A percentile compares a stretch with the other conserved stretches of the same genome.
phyloP scores from a whole-genome alignment of 352 stramenopile species.

The Pilasporangium apinafurcum region DNA sequence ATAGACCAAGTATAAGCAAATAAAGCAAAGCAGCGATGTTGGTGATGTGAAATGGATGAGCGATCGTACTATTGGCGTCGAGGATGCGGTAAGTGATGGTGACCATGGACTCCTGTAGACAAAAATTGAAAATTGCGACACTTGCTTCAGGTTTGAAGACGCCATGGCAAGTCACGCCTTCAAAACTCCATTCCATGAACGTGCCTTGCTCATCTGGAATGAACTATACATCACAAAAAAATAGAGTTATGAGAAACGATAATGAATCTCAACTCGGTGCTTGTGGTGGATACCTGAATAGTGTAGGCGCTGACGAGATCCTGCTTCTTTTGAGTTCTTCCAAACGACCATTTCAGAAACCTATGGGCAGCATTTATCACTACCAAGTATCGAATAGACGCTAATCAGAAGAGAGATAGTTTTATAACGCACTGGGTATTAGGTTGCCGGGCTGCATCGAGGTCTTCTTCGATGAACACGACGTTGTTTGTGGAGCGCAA shows the following conservation, averaged over 20 bases:
- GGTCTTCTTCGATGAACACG: conserved; percentile 73
- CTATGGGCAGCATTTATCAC: conserved; percentile 10
- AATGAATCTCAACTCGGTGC: background rate
- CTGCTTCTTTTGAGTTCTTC: conserved; percentile 57
- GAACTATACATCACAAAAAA: conserved; percentile 29
- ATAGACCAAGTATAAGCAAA: too few relatives aligned
- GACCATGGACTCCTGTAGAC: conserved; percentile 75
- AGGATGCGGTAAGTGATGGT: conserved; percentile 80
- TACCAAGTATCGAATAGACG: background rate
- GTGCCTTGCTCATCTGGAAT: conserved; percentile 71
- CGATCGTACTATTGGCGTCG: conserved; percentile 62
- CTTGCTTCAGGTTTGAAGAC: conserved; percentile 77
- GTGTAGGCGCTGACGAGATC: conserved; percentile 73
- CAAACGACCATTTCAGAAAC: conserved; percentile 81
- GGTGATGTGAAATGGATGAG: background rate
- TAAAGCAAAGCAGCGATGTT: too few relatives aligned
- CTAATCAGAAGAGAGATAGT: background rate
- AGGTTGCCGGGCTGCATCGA: conserved; percentile 57
- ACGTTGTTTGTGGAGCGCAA: conserved; percentile 79
- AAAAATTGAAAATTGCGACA: conserved; percentile 82
- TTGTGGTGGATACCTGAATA: conserved; percentile 40
- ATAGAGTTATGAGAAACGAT: conserved; percentile 2
- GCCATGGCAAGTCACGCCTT: conserved; percentile 76
- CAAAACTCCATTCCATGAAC: conserved; percentile 86
- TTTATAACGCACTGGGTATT: conserved; percentile 57